phyloP scores from a whole-genome alignment of 2,329 filamentous ascomycete genomes.

The Xylaria sp. region DNA sequence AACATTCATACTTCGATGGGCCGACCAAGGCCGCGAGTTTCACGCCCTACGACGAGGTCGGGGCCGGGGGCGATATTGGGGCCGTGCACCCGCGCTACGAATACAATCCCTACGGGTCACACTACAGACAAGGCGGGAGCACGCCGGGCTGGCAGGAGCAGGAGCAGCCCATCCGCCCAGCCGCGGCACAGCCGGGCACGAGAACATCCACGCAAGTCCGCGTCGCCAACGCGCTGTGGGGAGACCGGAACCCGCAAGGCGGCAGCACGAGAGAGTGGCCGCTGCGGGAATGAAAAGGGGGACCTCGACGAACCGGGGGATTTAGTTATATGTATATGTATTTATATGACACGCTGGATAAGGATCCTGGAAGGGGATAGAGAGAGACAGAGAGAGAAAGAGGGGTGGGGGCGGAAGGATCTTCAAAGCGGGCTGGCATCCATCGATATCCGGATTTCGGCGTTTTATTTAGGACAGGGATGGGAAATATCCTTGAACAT shows the following conservation, averaged over 20 bases:
- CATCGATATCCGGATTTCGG: not conserved
- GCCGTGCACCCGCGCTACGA: slow-evolving; percentile 21
- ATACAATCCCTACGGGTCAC: slow-evolving; percentile 17
- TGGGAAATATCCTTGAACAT: not conserved
- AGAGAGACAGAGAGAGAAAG: not conserved
- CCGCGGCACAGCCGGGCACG: slow-evolving; percentile 14
- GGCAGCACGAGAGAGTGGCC: slow-evolving; percentile 6
- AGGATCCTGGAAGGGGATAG: not conserved
- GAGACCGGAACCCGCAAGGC: slow-evolving; percentile 24
- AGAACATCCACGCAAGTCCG: slow-evolving; percentile 37
- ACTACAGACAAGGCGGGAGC: slow-evolving; percentile 16
- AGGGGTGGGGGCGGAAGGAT: no score
- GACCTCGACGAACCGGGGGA: no score
- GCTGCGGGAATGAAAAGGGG: not conserved
- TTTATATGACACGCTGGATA: no score
- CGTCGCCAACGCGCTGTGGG: slow-evolving; percentile 40
- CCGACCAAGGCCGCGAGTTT: slow-evolving; percentile 6
- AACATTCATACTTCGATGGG: slow-evolving; percentile 14
- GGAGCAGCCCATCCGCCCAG: no score
- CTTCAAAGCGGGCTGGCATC: not conserved
- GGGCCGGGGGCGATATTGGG: slow-evolving; percentile 30
- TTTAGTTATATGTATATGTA: no score
- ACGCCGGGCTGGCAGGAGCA: slow-evolving; percentile 23
- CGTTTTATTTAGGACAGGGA: not conserved
- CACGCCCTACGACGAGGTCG: slow-evolving; percentile 29